phyloP scores from a whole-genome alignment of 2,329 filamentous ascomycete species.

The Colletotrichum gigasporum region DNA sequence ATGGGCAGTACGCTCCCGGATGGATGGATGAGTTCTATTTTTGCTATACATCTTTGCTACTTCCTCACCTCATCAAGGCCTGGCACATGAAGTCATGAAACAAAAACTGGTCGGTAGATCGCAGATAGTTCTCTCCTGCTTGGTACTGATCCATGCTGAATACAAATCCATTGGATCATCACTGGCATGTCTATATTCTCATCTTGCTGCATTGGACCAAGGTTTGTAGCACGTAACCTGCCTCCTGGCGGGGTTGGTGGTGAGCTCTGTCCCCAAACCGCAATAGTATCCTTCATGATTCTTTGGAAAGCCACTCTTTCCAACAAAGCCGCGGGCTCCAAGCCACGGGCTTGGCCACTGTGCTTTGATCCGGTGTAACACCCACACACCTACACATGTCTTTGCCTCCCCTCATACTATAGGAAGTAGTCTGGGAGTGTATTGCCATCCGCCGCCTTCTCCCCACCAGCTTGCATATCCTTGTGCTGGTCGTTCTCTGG shows the following conservation, averaged over 20 bases:
- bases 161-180: constrained; percentile 6
- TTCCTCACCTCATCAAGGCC: constrained; percentile 1
- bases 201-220: no score
- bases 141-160: neutral
- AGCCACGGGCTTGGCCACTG: no score
- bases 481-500: constrained; percentile 95
- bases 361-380: no score
- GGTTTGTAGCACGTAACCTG: no score
- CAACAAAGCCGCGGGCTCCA: neutral
- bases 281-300: neutral
- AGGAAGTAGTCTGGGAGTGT: constrained; percentile 78
- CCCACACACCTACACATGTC: no score
- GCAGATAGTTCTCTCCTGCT: constrained; percentile 5
- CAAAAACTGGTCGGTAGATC: constrained; percentile 16
- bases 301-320: neutral
- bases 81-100: constrained; percentile 24
- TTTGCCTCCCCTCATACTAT: constrained; percentile 50
- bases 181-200: neutral
- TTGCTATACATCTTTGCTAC: neutral
- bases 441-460: constrained; percentile 73
- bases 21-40: neutral
- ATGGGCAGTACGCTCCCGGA: neutral
- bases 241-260: neutral
- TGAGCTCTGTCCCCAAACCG: neutral
- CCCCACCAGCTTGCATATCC: constrained; percentile 77